phyloP scores from a whole-genome alignment of 2,329 filamentous ascomycete genomes.

The Ciborinia camelliae region DNA sequence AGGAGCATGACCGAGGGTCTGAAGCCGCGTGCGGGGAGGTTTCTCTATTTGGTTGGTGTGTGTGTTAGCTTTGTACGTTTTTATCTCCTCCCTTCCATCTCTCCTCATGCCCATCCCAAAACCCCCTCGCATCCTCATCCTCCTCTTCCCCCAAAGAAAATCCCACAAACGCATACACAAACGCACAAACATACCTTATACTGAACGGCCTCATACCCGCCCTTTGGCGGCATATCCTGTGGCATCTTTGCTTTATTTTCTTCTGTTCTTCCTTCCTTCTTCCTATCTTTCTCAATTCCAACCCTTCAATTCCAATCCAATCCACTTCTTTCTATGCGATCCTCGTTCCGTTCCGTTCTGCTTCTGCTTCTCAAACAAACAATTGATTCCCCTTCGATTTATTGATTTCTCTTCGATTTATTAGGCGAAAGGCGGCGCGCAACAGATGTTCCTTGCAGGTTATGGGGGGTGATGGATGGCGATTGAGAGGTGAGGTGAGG shows the following conservation, averaged over 20 bases:
- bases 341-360: too few relatives aligned
- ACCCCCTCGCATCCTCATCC: background rate
- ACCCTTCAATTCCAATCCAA: background rate
- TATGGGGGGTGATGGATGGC: too few relatives aligned
- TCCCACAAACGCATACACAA: too few relatives aligned
- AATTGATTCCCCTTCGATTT: too few relatives aligned
- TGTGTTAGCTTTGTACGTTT: background rate
- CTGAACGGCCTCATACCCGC: conserved; percentile 94
- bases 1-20: conserved; percentile 75
- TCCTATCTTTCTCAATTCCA: background rate
- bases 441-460: too few relatives aligned
- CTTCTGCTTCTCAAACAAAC: too few relatives aligned
- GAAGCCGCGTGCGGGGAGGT: conserved; percentile 88
- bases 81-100: background rate
- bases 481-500: too few relatives aligned
- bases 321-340: too few relatives aligned
- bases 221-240: conserved; percentile 94
- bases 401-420: too few relatives aligned
- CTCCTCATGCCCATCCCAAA: too few relatives aligned
- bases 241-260: conserved; percentile 61
- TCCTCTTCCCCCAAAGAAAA: background rate
- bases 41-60: conserved; percentile 59
- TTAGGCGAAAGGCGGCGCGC: too few relatives aligned
- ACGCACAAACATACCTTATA: too few relatives aligned
- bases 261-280: background rate